These are phyloP conservation scores for Pseudogymnoascus pannorum DNA, from an alignment of 2,329 filamentous ascomycete genomes.

Conservation along the genomic window DNA sequence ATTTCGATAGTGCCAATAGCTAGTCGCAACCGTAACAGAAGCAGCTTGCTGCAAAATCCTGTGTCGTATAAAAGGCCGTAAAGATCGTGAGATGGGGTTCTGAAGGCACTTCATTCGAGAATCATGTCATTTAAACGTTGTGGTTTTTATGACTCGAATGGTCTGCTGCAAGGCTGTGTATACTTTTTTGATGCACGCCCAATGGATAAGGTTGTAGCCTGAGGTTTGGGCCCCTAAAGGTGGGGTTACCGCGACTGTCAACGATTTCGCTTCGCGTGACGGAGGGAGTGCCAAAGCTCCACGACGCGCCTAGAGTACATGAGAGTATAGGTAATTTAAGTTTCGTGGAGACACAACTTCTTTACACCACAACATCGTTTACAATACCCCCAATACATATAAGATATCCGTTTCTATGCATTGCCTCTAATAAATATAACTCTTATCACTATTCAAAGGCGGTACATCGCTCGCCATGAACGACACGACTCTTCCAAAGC, in stretches of 20 bases:
- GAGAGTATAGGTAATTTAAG: slow-evolving; percentile 4
- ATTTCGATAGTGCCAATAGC: not conserved
- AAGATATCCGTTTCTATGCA: slow-evolving; percentile 1
- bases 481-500: slow-evolving; percentile 27
- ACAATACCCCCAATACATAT: slow-evolving; percentile 2
- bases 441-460: slow-evolving; percentile 3
- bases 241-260: slow-evolving; percentile 7
- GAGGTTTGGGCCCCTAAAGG: slow-evolving; percentile 9
- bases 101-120: slow-evolving; percentile 4
- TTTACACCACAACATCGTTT: slow-evolving; percentile 4
- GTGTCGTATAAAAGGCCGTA: slow-evolving; percentile 10
- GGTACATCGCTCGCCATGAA: slow-evolving; percentile 21
- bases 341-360: not conserved
- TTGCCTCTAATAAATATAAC: slow-evolving; percentile 2
- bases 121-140: not conserved
- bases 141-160: not conserved
- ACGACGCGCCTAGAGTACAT: slow-evolving; percentile 7
- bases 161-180: not conserved
- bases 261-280: slow-evolving; percentile 7
- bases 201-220: slow-evolving; percentile 7
- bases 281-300: slow-evolving; percentile 4
- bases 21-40: not conserved
- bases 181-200: not conserved
- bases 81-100: slow-evolving; percentile 2
- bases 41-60: not conserved